Base-by-base conservation (phyloP, 192 early-diverging fungal genomes). In the Funneliformis geosporum region DNA sequence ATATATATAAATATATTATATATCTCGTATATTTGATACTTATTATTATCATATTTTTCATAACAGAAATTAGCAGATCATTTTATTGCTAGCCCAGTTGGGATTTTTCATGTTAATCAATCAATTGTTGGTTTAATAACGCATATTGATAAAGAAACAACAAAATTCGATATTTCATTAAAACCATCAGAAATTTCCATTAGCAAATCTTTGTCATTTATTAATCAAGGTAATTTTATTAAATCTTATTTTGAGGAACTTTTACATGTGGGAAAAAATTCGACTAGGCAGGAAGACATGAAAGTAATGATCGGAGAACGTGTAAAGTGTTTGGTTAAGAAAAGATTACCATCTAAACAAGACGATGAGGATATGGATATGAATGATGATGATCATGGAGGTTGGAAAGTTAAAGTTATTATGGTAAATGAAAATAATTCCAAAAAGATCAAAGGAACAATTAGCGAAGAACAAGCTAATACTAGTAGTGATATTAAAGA, bases 41-140 rank as follows among this genome's bases (percentile, higher is more conserved):
- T 47, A 55, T 33, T 5, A 72, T 12, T 33, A 50, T 12, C 4
- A 11, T 61, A n/a, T 11, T 40, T 61, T n/a, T 43, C 8, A 14
- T 18, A 9, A 43, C 43, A 76, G 74, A 76, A 4, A 27, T n/a
- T 76, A 38, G 74, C 93, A 7, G 93, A 95, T 79, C 80, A 83
- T 50, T 94, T 84, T 76, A 87, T 95, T 0, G 79, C 92, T 10
- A 80, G 84, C 4, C 82, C 91, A 1, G 81, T 83, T 59, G 89
- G 91, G 16, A 62, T 83, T 27, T 88, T 94, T 68, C 65, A 84
- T 42, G 72, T 70, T 28, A 88, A 91, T 66, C 95, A 96, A 80
- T 92, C 93, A 16, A 94, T 96, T 8, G 46, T 94, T 46, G 89
- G 88, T 11, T 82, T 74, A 42, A 85, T 96, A n/a, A 75, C 79